These are phyloP conservation scores for Neonectria hederae DNA, from an alignment of 2,329 filamentous ascomycete genomes.

Conservation along the genomic window DNA sequence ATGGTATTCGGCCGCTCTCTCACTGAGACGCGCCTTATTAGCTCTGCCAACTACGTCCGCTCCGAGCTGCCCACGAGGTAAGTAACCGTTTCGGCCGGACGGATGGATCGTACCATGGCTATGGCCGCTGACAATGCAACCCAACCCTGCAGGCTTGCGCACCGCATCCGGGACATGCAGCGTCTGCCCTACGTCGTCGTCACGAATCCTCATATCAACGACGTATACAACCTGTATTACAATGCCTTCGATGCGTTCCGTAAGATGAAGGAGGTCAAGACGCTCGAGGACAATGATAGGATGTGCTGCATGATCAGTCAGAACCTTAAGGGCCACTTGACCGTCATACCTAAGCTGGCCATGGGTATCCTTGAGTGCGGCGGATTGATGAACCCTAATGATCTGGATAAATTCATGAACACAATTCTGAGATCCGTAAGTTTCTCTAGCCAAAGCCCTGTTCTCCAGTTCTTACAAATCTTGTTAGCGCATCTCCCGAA, in stretches of 20 bases:
- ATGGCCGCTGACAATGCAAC: conserved; percentile 24
- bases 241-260: conserved; percentile 93
- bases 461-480: conserved; percentile 21
- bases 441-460: conserved; percentile 9
- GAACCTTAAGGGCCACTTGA: conserved; percentile 86
- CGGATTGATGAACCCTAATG: conserved; percentile 79
- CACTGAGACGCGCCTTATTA: conserved; percentile 87
- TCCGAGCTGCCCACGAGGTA: conserved; percentile 82
- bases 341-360: conserved; percentile 91
- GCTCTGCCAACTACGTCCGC: conserved; percentile 96
- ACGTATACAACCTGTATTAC: conserved; percentile 97
- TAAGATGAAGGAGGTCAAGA: conserved; percentile 83
- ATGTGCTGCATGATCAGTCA: conserved; percentile 83
- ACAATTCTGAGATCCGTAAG: conserved; percentile 87
- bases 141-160: conserved; percentile 72
- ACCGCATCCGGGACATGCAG: conserved; percentile 97
- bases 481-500: conserved; percentile 83
- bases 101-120: background rate
- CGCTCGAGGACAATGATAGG: conserved; percentile 86
- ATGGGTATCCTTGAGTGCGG: conserved; percentile 95
- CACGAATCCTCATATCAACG: conserved; percentile 91
- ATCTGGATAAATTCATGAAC: conserved; percentile 95
- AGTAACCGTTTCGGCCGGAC: conserved; percentile 23
- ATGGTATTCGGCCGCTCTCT: conserved; percentile 97
- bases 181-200: conserved; percentile 95